phyloP scores from a whole-genome alignment of 257 asterid species.

The Solanum sparsipilum region DNA sequence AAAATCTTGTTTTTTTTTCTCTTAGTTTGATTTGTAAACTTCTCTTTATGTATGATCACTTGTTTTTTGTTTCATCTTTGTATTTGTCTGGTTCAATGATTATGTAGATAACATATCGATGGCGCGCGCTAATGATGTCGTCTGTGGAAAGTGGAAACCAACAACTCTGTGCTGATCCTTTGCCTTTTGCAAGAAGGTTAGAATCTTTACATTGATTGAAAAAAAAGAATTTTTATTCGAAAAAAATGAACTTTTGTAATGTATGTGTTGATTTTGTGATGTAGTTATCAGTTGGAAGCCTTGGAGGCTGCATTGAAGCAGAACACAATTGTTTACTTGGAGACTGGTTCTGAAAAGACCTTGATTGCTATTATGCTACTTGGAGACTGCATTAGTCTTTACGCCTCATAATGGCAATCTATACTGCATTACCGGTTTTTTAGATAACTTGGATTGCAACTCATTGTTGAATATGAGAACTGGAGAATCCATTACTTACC shows the following conservation, averaged over 20 bases:
- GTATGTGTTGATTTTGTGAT: neutral
- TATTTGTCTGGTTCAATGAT: neutral
- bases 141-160: constrained; percentile 15
- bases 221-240: neutral
- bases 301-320: constrained; percentile 47
- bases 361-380: constrained; percentile 69
- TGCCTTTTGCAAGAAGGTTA: constrained; percentile 51
- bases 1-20: neutral
- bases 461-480: constrained; percentile 24
- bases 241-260: neutral
- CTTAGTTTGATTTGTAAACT: neutral
- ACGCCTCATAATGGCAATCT: constrained; percentile 55
- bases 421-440: constrained; percentile 33
- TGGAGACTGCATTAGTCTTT: constrained; percentile 51
- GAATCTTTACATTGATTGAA: neutral
- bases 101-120: neutral
- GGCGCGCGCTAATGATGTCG: constrained; percentile 14
- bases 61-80: no score
- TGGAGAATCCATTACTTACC: constrained; percentile 38
- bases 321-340: constrained; percentile 69
- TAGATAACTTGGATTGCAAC: constrained; percentile 32
- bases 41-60: neutral
- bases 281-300: constrained; percentile 79
- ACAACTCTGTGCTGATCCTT: constrained; percentile 18
- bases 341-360: constrained; percentile 82